Conservation (phyloP, 441 rosid genomes). For the Jatropha multifida region DNA sequence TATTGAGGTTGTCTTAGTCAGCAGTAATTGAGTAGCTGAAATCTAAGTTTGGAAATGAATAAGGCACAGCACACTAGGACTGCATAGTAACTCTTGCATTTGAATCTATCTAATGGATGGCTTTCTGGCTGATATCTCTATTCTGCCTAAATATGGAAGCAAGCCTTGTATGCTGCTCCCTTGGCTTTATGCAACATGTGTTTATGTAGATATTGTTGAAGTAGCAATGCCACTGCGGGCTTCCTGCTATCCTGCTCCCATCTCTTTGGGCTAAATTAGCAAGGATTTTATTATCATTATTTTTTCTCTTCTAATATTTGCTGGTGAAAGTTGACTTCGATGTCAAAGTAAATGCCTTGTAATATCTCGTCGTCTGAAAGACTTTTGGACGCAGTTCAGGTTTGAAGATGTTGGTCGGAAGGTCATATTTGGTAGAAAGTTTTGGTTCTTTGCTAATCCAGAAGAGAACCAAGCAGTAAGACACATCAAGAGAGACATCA, state of each 20-base stretch:
- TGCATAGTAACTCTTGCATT: neutral
- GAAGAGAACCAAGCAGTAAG: neutral
- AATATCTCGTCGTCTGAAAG: neutral
- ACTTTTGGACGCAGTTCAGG: neutral
- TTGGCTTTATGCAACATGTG: neutral
- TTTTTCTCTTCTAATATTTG: neutral
- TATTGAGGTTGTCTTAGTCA: neutral
- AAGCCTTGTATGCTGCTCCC: neutral
- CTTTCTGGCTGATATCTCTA: neutral
- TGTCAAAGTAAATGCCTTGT: neutral
- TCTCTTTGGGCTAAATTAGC: neutral
- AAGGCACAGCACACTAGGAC: neutral
- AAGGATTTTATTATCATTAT: neutral
- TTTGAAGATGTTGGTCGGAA: neutral
- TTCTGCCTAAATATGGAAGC: neutral
- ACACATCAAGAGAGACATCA: neutral
- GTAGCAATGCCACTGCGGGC: neutral
- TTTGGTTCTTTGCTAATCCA: neutral
- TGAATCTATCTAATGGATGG: neutral
- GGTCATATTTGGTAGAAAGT: neutral
- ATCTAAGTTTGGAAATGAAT: neutral
- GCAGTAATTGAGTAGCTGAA: neutral
- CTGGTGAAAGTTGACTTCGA: neutral
- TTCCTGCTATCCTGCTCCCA: neutral
- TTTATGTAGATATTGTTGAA: neutral